Base-by-base conservation (phyloP, 441 rosid species). In the Manihot esculenta region DNA sequence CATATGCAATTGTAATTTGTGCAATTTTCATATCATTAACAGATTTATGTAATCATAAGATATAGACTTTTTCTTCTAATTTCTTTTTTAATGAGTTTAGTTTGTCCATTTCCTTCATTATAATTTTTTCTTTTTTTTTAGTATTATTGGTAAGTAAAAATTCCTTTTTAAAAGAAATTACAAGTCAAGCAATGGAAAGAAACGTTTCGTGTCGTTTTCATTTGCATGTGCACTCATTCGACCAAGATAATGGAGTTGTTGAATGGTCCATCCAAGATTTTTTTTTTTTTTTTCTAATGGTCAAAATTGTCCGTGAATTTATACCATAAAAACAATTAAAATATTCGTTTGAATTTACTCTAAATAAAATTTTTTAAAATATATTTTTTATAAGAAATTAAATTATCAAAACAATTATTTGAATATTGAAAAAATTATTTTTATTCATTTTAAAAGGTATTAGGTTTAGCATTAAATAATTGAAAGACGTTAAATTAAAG, bases 131-230 rank as follows among this genome's bases (percentile, higher is more conserved):
- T 24, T 45, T 2, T 30, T 7, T 4, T 3, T 14, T 27, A 24
- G 2, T 27, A 7, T 18, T n/a, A 27, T 65, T 27, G 18, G 42
- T n/a, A 24, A 55, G 10, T 55, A 38, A 51, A 42, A 68, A 18
- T 45, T 55, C 10, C 26, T 67, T 12, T 51, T 11, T 21, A n/a
- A n/a, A n/a, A 23, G 45, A 45, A 2, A 0, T 5, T 13, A 8
- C 10, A 61, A 14, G 53, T n/a, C 4, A 15, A n/a, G n/a, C 13
- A 30, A 5, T 10, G 1, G 26, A 1, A 51, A 0, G 3, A 26
- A 21, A 5, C 23, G 12, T n/a, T 44, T 18, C 30, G 48, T 41
- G 78, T 81, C 81, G 54, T 64, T 78, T 68, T 81, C 82, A 61
- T 8, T 68, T 50, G 78, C 82, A 73, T 71, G 78, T 73, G 72